phyloP scores from a whole-genome alignment of 306 rosid genomes.

The Cercis canadensis region DNA sequence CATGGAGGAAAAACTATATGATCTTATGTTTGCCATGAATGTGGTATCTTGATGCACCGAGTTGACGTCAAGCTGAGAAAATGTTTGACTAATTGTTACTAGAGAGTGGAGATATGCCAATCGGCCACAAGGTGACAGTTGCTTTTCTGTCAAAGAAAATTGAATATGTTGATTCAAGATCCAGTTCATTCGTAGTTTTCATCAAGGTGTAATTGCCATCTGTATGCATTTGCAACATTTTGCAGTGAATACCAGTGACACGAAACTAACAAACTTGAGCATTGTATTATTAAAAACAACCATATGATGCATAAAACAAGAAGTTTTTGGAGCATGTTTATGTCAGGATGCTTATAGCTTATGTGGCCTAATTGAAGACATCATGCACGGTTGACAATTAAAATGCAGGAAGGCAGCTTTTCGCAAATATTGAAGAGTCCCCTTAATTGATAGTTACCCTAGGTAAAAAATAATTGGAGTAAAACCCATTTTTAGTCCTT shows the following conservation, averaged over 20 bases:
- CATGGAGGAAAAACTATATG: no score
- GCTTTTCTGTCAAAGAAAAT: constrained; percentile 18
- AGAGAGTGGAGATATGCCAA: constrained; percentile 16
- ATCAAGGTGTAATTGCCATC: constrained; percentile 13
- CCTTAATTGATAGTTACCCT: background rate
- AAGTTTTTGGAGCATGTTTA: constrained; percentile 9
- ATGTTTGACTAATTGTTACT: constrained; percentile 8
- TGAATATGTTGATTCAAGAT: constrained; percentile 17
- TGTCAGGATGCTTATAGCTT: constrained; percentile 16
- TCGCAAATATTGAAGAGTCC: background rate
- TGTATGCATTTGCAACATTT: constrained; percentile 18
- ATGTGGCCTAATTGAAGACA: no score
- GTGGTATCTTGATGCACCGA: no score
- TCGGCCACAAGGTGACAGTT: constrained; percentile 32
- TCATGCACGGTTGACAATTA: background rate
- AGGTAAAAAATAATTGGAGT: no score
- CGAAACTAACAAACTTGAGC: constrained; percentile 20
- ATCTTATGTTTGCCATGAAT: no score
- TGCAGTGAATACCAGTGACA: constrained; percentile 16
- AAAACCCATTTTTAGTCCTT: no score
- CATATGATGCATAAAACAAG: constrained; percentile 18
- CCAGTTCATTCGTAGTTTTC: constrained; percentile 16
- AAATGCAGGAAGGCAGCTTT: constrained; percentile 12
- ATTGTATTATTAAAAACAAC: constrained; percentile 13
- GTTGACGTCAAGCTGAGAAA: no score